Percentiles rank a stretch among this genome's conserved stretches.
Conservation (phyloP, 805 yeast genomes). For the Saccharomycopsis lassenensis region DNA sequence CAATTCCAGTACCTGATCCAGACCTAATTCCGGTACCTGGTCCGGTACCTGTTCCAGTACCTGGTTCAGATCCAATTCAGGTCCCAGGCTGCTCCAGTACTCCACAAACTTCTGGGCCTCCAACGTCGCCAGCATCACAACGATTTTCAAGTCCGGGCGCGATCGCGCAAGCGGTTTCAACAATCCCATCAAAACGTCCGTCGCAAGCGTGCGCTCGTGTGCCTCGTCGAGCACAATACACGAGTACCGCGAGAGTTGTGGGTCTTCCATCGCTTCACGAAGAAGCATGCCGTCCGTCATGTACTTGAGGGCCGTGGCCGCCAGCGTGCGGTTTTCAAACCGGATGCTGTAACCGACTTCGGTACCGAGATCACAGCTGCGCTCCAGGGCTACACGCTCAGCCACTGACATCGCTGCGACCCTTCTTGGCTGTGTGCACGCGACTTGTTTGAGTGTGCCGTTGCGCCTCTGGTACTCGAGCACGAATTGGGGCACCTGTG, state of each 20-base stretch:
- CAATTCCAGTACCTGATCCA: no score
- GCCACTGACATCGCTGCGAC: constrained; percentile 96
- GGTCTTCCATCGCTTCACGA: constrained; percentile 79
- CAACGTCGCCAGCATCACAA: constrained; percentile 94
- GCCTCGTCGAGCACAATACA: constrained; percentile 90
- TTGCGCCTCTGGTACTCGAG: constrained; percentile 38
- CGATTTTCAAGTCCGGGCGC: constrained; percentile 54
- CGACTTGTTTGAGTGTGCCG: constrained; percentile 63
- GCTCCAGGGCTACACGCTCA: constrained; percentile 81
- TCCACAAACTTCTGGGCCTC: constrained; percentile 84
- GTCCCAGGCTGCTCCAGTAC: no score
- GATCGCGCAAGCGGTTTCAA: constrained; percentile 52
- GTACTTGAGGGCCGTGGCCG: constrained; percentile 63
- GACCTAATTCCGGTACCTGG: no score
- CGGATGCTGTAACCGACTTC: constrained; percentile 91
- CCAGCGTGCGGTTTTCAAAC: constrained; percentile 59
- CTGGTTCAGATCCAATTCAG: no score
- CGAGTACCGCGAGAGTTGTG: constrained; percentile 49
- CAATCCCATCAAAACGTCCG: constrained; percentile 85
- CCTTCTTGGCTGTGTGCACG: constrained; percentile 94
- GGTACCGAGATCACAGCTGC: constrained; percentile 64
- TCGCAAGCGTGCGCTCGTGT: constrained; percentile 88
- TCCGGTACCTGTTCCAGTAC: no score
- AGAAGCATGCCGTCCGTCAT: constrained; percentile 96
- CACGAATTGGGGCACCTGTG: constrained; percentile 92